Conservation (phyloP, 169 alveolate genomes). For the Plasmodium fragile region DNA sequence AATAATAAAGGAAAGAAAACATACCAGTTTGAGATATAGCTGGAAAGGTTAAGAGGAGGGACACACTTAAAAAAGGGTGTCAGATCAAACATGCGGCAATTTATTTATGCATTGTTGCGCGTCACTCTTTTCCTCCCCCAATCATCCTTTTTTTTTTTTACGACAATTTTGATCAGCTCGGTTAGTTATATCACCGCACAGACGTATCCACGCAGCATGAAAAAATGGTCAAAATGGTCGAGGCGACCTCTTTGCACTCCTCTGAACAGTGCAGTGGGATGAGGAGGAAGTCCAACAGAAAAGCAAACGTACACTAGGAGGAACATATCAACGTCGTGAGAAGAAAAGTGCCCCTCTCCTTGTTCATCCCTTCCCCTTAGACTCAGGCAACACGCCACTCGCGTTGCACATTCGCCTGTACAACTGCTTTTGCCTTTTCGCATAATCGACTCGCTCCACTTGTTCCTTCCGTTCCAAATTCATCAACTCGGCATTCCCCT, state of each 20-base stretch:
- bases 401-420: conserved; percentile 51
- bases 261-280: not conserved
- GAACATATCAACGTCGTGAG: not conserved
- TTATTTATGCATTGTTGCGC: not conserved
- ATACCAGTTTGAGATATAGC: not conserved
- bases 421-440: conserved; percentile 33
- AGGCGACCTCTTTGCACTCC: not conserved
- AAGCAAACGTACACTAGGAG: not conserved
- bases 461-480: conserved; percentile 24
- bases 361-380: not conserved
- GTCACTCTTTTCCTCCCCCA: not conserved
- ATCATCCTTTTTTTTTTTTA: not conserved
- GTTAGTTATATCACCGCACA: not conserved
- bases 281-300: not conserved
- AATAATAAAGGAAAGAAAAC: not conserved
- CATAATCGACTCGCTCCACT: conserved; percentile 13
- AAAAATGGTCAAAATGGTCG: too few species aligned
- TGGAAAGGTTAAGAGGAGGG: not conserved
- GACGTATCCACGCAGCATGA: not conserved
- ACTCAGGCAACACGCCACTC: not conserved
- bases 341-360: not conserved
- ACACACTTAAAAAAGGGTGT: not conserved
- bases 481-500: conserved; percentile 13
- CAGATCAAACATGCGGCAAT: not conserved
- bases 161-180: not conserved